Evolutionary conservation across 441 rosid genomes (phyloP), one percentile per base, ranked within the genome.

Genomic region (Melastoma candidum): DNA sequence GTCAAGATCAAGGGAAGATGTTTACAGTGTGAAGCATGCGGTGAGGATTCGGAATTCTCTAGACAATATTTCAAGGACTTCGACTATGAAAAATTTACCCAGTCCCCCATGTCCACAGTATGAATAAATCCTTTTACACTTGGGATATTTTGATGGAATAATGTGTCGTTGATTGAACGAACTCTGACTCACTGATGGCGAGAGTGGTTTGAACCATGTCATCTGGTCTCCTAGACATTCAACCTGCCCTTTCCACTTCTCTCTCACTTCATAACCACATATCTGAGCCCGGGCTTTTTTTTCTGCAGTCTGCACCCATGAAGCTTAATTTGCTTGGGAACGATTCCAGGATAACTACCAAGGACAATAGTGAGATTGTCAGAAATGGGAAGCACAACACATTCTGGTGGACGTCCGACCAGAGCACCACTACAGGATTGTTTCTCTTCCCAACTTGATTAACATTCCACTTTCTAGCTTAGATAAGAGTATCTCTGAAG

Each of bases 81-180:
- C 51, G 95, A 92, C 60, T 92, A 92, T 29, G 98, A 82, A 81
- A 78, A 77, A 48, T 92, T 92, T 72, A 88, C 95, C 29, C 90
- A 81, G 39, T 77, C 89, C 58, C 95, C 88, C 7, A 57, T 85
- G 53, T 67, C 73, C 22, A 64, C 68, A 66, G 95, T 83, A 78
- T 9, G 8, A 36, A 36, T 36, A 6, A 36, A 36, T 36, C 7
- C 41, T 36, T 36, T 36, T 9, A 36, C 41, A 36, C 41, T 36
- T 36, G 6, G 8, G 41, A 36, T 36, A 36, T 36, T 36, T 36
- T 36, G 41, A 36, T 36, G 6, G 41, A 1, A 4, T 36, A 36
- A 36, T 36, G 8, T 36, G 8, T 7, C 5, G 36, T 3, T 3
- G 36, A 29, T 29, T 7, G 7, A 29, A 29, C 7, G 3, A 29